These are phyloP conservation scores for Cydonia oblonga DNA, from an alignment of 331 rosid genomes.

Conservation along the genomic window DNA sequence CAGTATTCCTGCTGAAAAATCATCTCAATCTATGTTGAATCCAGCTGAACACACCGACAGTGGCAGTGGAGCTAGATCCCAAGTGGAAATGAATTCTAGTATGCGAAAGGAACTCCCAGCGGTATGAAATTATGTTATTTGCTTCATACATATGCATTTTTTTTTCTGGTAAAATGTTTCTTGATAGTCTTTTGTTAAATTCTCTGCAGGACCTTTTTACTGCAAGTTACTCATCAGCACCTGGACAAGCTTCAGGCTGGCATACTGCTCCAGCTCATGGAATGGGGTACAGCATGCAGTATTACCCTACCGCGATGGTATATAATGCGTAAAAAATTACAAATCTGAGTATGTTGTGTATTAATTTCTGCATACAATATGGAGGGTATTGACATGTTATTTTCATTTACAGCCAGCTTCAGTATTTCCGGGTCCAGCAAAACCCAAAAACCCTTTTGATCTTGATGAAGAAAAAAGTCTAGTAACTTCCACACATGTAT, in stretches of 20 bases:
- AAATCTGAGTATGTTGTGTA: neutral
- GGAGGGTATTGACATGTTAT: conserved; percentile 8
- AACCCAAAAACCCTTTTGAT: conserved; percentile 57
- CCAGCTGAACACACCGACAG: conserved; percentile 23
- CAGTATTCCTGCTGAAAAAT: conserved; percentile 14
- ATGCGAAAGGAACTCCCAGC: conserved; percentile 63
- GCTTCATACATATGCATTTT: neutral
- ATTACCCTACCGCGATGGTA: conserved; percentile 47
- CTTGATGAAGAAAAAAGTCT: conserved; percentile 25
- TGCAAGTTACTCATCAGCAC: conserved; percentile 26
- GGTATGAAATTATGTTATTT: conserved; percentile 27
- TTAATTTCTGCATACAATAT: neutral
- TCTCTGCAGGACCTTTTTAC: conserved; percentile 68
- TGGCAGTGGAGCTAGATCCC: conserved; percentile 16
- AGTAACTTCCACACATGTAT: conserved; percentile 31
- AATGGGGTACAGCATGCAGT: conserved; percentile 50
- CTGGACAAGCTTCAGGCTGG: conserved; percentile 43
- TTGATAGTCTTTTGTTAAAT: conserved; percentile 8
- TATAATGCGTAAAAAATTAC: neutral
- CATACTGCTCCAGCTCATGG: conserved; percentile 37
- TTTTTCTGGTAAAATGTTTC: neutral
- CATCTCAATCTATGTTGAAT: conserved; percentile 27
- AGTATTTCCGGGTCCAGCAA: conserved; percentile 28
- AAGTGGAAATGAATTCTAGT: conserved; percentile 24
- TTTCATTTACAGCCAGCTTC: conserved; percentile 39